A percentile compares a stretch with the other conserved stretches of the same genome.
Evolutionary conservation across 2,329 filamentous ascomycete species (phyloP).

Genomic region (Arachnopeziza araneosa): DNA sequence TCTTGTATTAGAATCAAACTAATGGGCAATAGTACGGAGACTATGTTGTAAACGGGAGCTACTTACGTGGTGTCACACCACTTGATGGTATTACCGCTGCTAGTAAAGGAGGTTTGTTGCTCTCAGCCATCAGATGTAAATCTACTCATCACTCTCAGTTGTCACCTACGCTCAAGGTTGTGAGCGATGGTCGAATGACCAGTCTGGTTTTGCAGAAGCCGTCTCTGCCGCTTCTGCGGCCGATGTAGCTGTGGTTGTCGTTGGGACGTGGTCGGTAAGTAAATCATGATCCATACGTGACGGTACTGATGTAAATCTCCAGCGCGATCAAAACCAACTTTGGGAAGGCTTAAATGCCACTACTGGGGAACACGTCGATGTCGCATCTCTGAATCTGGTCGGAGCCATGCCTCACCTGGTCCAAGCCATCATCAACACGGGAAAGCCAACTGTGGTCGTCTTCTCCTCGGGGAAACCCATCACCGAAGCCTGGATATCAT

Average conservation of each 20-base stretch:
- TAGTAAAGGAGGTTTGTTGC: conserved; percentile 42
- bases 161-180: conserved; percentile 66
- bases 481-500: conserved; percentile 67
- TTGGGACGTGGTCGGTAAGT: conserved; percentile 61
- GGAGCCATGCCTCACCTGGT: conserved; percentile 65
- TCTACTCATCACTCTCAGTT: too few relatives aligned
- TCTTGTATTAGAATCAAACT: conserved; percentile 1
- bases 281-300: too few relatives aligned
- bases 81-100: conserved; percentile 61
- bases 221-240: conserved; percentile 59
- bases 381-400: conserved; percentile 57
- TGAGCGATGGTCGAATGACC: conserved; percentile 65
- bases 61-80: conserved; percentile 62
- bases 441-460: conserved; percentile 71
- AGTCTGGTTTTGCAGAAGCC: conserved; percentile 62
- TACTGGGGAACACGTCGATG: conserved; percentile 69
- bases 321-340: conserved; percentile 63
- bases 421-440: conserved; percentile 60
- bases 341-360: conserved; percentile 68
- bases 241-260: conserved; percentile 67
- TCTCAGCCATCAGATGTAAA: background rate
- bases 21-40: conserved; percentile 55
- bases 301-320: background rate
- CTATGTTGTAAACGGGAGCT: conserved; percentile 62
- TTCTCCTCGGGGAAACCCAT: conserved; percentile 77